Percentiles rank a stretch among this genome's conserved stretches.
Conservation (phyloP, 139 green algal species). For the Tetradesmus obliquus region DNA sequence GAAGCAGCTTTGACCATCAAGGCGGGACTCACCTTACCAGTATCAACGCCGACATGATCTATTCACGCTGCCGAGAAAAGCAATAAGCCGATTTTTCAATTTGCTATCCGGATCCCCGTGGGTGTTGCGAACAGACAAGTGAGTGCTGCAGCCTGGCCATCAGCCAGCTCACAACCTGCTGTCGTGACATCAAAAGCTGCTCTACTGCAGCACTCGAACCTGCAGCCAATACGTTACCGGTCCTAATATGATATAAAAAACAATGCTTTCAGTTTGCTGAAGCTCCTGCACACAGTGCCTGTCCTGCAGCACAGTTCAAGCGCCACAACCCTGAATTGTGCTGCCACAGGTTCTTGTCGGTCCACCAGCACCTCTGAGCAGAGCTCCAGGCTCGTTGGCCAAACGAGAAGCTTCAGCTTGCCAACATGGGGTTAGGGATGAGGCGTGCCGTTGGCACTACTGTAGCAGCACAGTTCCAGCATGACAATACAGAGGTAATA, state of each 20-base stretch:
- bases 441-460: not conserved
- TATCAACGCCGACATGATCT: not conserved
- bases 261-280: too few relatives aligned
- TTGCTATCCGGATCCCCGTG: too few relatives aligned
- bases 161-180: not conserved
- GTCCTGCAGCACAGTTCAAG: not conserved
- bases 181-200: not conserved
- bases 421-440: not conserved
- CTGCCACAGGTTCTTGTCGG: not conserved
- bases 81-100: too few relatives aligned
- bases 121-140: not conserved
- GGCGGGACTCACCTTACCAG: not conserved
- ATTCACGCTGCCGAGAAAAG: not conserved
- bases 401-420: not conserved
- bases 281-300: not conserved
- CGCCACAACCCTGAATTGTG: not conserved
- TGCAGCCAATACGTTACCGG: not conserved
- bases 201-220: not conserved
- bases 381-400: not conserved
- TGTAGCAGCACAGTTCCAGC: conserved; percentile 26
- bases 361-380: not conserved
- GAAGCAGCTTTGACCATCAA: not conserved
- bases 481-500: not conserved
- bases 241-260: too few relatives aligned
- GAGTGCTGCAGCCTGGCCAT: not conserved